Base-by-base conservation (phyloP, 2,329 filamentous ascomycete genomes). In the Clonostachys solani region DNA sequence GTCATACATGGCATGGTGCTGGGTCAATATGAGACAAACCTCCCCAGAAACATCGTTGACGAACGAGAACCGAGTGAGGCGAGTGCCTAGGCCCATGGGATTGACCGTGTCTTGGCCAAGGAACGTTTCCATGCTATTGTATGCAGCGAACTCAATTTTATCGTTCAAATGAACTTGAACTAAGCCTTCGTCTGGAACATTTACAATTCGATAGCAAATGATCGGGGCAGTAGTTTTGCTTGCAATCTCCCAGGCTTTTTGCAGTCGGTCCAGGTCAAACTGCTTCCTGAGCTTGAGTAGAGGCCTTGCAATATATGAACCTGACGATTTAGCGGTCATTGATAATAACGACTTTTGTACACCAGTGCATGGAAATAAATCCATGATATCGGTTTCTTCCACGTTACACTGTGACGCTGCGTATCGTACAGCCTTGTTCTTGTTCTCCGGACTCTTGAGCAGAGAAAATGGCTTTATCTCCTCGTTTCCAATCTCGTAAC, bases 101-200 rank as follows among this genome's bases (percentile, higher is more conserved):
- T 62, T 56, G 3, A 58, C 55, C 5, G 60, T 58, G 44, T 68
- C 65, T 12, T 54, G 44, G 10, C 57, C 57, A 5, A 68, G 54
- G 47, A n/a, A 71, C 12, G 59, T 57, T 16, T 58, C 55, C 9
- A 71, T 53, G 10, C 57, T 59, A 18, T 52, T 50, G 2, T 56
- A 62, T 3, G 59, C 52, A 13, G 55, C 50, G 54, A 61, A 60
- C 34, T 55, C 48, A 15, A 67, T 63, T 16, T 58, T 55, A 43
- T 66, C 63, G 16, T 61, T 61, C 29, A 72, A 50, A 16, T 73
- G 64, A 3, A 67, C 65, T 50, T 74, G 71, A 49, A 71, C 58
- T 6, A 72, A 58, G 12, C 71, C 69, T 18, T 60, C 57, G 15
- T 35, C 15, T 5, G 17, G 17, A 29, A 37, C 37, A 8, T 41